These are phyloP conservation scores for Xerocomellus amylosporus DNA, from an alignment of 768 basidiomycete species.

Conservation along the genomic window DNA sequence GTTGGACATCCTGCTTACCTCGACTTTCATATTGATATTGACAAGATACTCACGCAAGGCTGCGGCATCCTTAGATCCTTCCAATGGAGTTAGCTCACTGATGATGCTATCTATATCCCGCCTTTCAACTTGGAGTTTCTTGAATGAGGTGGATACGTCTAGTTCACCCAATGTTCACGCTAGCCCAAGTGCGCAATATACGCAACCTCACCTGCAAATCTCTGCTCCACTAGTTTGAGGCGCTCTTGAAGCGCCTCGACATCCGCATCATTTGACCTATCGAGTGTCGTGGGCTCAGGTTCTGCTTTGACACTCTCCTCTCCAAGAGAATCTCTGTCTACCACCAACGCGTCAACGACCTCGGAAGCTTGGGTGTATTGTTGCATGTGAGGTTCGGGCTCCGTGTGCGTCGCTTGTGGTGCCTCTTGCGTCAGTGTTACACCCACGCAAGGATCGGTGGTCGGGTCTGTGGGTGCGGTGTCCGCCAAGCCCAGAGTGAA, in stretches of 20 bases:
- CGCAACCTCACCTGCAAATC: constrained; percentile 59
- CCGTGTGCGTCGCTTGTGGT: neutral
- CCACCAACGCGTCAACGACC: neutral
- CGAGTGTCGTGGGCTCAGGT: neutral
- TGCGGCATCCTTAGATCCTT: constrained; percentile 59
- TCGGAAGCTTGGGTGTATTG: neutral
- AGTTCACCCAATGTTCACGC: constrained; percentile 6
- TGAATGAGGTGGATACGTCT: constrained; percentile 81
- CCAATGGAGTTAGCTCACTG: constrained; percentile 66
- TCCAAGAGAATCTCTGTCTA: neutral
- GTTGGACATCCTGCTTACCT: constrained; percentile 46
- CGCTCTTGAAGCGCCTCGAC: constrained; percentile 63
- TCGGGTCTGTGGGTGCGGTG: neutral
- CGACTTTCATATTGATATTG: constrained; percentile 61
- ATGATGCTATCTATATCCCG: constrained; percentile 65
- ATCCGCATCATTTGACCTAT: constrained; percentile 20
- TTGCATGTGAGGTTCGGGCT: neutral
- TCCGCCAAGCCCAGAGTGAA: neutral
- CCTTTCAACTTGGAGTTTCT: constrained; percentile 71
- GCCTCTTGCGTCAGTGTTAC: neutral
- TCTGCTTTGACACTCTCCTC: neutral
- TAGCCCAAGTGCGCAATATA: neutral
- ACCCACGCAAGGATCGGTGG: neutral
- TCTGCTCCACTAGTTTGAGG: constrained; percentile 68
- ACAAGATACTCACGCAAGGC: constrained; percentile 73